Conservation (phyloP, 345 rosid genomes). For the sweet orange (Citrus sinensis) region DVS_A1.0 CM039168.1:28539501-28540000, state of each 20-base stretch:
- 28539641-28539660: neutral
- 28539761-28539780: neutral
- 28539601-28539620: no score
- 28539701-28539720: slow-evolving; percentile 16
- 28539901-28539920: no score
- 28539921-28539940: no score
- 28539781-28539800: neutral
- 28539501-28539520: no score
- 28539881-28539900: no score
- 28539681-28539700: slow-evolving; percentile 17
- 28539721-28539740: neutral
- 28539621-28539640: no score
- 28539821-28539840: neutral
- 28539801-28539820: neutral
- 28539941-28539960: neutral
- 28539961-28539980: neutral
- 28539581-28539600: neutral
- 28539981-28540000: neutral
- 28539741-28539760: neutral
- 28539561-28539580: no score
- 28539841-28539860: neutral
- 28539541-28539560: no score
- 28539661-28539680: slow-evolving; percentile 15
- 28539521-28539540: no score
- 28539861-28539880: neutral